phyloP scores from a whole-genome alignment of 2,329 filamentous ascomycete species.

The Elsinoe arachidis region DNA sequence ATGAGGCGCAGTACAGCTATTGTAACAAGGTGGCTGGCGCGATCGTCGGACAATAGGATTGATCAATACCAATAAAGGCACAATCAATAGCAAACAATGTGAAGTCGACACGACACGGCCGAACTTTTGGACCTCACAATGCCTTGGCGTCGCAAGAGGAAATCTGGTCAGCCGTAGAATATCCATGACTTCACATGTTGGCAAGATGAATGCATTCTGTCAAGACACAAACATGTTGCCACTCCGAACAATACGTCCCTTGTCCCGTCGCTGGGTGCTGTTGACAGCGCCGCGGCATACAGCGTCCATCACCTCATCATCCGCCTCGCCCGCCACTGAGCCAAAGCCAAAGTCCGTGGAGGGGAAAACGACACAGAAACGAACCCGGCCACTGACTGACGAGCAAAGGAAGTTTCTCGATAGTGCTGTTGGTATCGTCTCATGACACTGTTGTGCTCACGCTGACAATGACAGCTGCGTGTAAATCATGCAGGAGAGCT shows the following conservation, averaged over 20 bases:
- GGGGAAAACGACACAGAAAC: constrained; percentile 13
- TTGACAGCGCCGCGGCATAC: neutral
- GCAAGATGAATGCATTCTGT: neutral
- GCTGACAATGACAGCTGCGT: constrained; percentile 52
- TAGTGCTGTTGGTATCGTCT: constrained; percentile 49
- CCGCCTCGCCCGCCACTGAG: constrained; percentile 16
- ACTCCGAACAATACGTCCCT: neutral
- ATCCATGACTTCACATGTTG: constrained; percentile 2
- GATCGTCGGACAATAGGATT: constrained; percentile 10
- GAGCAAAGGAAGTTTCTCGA: constrained; percentile 68
- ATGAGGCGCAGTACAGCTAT: constrained; percentile 3
- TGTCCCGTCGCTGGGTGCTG: neutral
- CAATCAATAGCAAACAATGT: constrained; percentile 7
- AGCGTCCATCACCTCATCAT: constrained; percentile 15
- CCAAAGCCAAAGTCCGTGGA: constrained; percentile 14
- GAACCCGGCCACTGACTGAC: constrained; percentile 46
- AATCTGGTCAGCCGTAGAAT: neutral
- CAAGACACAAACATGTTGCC: neutral
- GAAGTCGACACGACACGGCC: neutral
- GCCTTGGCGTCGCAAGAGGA: neutral
- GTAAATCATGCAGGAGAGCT: constrained; percentile 97
- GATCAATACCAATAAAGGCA: constrained; percentile 7
- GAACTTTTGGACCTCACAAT: neutral
- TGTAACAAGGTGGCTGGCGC: neutral
- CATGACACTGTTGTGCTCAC: neutral